phyloP scores from a whole-genome alignment of 306 rosid genomes.

The Vigna reflexopilosa region DNA sequence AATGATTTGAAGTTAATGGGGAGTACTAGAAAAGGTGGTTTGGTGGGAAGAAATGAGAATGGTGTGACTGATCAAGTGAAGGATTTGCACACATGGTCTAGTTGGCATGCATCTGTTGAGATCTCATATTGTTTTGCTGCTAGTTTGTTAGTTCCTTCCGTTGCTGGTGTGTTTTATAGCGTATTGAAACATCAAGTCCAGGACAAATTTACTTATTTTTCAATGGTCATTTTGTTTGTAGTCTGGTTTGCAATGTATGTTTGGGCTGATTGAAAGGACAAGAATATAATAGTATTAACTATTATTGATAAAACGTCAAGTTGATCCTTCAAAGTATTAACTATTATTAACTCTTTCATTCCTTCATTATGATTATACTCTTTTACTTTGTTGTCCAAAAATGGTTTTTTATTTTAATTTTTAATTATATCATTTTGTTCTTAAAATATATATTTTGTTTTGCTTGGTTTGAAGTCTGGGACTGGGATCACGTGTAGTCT shows the following conservation, averaged over 20 bases:
- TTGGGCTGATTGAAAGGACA: not conserved
- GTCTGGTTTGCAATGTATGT: constrained; percentile 46
- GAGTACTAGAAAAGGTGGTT: constrained; percentile 50
- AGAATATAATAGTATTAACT: not conserved
- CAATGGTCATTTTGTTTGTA: constrained; percentile 32
- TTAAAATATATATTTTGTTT: not conserved
- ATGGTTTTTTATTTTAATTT: not conserved
- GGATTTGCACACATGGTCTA: constrained; percentile 59
- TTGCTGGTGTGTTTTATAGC: constrained; percentile 35
- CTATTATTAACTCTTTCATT: too few relatives aligned
- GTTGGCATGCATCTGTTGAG: constrained; percentile 55
- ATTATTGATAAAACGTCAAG: not conserved
- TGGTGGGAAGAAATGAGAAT: constrained; percentile 53
- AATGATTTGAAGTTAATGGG: constrained; percentile 44
- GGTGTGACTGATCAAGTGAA: constrained; percentile 48
- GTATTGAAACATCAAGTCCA: constrained; percentile 22
- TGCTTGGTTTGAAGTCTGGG: constrained; percentile 8
- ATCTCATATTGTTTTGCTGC: constrained; percentile 50
- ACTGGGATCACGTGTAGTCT: not conserved
- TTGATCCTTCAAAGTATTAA: not conserved
- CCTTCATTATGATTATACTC: not conserved
- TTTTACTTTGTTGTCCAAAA: not conserved
- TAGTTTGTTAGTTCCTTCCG: constrained; percentile 44
- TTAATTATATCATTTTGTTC: not conserved
- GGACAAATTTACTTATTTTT: constrained; percentile 35